Conservation (phyloP, 1,284 basidiomycete genomes). For the Filobasidium uniguttulatum region DNA sequence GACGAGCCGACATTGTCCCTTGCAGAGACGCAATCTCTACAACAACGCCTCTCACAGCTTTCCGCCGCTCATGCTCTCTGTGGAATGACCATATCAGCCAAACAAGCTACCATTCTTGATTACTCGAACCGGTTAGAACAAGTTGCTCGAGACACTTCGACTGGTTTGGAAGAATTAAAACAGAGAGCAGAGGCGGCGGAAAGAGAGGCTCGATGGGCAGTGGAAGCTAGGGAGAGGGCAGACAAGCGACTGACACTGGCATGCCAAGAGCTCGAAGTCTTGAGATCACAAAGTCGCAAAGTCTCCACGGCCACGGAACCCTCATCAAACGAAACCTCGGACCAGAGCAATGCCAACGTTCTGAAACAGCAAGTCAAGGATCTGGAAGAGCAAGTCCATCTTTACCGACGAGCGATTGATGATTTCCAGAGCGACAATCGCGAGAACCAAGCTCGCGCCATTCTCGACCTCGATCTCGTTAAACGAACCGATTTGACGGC, state of each 20-base stretch:
- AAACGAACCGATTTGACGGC: slow-evolving; percentile 8
- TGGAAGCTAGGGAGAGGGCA: slow-evolving; percentile 26
- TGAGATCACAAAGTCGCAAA: not conserved
- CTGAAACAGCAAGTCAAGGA: too few species aligned
- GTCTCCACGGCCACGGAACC: not conserved
- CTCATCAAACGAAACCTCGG: not conserved
- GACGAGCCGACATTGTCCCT: slow-evolving; percentile 12
- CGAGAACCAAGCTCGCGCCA: slow-evolving; percentile 7
- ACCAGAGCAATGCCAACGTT: too few species aligned
- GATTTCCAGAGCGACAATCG: slow-evolving; percentile 9
- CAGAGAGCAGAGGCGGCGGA: slow-evolving; percentile 22
- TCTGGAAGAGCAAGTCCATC: slow-evolving; percentile 3
- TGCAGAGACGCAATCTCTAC: slow-evolving; percentile 20
- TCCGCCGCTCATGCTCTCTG: slow-evolving; percentile 24
- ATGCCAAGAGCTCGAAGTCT: slow-evolving; percentile 24
- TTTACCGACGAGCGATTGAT: slow-evolving; percentile 10
- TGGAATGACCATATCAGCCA: slow-evolving; percentile 20
- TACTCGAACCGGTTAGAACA: slow-evolving; percentile 22
- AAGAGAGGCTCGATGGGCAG: slow-evolving; percentile 31
- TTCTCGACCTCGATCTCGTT: slow-evolving; percentile 8
- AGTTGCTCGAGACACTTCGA: slow-evolving; percentile 20
- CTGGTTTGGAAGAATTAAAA: slow-evolving; percentile 19
- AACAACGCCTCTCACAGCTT: slow-evolving; percentile 25
- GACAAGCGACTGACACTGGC: slow-evolving; percentile 27
- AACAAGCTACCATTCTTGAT: slow-evolving; percentile 21